A percentile compares a stretch with the other conserved stretches of the same genome.
Evolutionary conservation across 768 basidiomycete species (phyloP).

Genomic region (Multifurca ochricompacta): DNA sequence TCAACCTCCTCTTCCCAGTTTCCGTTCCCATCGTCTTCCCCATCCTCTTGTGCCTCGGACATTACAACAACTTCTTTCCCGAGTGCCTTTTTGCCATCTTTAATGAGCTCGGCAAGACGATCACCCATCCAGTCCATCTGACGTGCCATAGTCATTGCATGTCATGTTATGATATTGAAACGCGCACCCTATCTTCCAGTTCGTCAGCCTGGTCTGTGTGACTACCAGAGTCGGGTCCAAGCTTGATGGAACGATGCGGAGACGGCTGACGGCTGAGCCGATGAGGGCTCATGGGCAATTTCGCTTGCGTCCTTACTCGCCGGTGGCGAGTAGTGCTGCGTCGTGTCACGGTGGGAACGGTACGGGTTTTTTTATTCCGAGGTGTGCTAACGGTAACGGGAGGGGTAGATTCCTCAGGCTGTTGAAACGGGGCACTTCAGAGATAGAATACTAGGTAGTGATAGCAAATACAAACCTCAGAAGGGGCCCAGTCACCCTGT

Average conservation of each 20-base stretch:
- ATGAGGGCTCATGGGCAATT: constrained; percentile 9
- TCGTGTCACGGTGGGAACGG: constrained; percentile 26
- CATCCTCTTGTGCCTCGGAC: constrained; percentile 67
- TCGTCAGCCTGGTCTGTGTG: constrained; percentile 11
- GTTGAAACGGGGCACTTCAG: background rate
- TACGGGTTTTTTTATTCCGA: constrained; percentile 32
- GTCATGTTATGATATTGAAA: background rate
- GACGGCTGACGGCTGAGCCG: constrained; percentile 24
- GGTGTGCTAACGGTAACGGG: constrained; percentile 33
- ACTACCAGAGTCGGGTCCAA: constrained; percentile 38
- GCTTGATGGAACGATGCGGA: constrained; percentile 25
- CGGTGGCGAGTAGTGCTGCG: constrained; percentile 35
- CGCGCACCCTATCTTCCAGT: constrained; percentile 16
- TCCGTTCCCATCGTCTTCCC: constrained; percentile 67
- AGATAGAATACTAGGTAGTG: background rate
- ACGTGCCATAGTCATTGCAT: constrained; percentile 6
- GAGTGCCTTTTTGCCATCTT: constrained; percentile 72
- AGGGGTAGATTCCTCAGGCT: constrained; percentile 8
- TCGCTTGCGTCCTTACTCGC: constrained; percentile 26
- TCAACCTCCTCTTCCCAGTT: constrained; percentile 66
- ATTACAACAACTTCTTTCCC: constrained; percentile 71
- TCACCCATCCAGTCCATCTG: constrained; percentile 83
- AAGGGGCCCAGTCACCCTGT: constrained; percentile 44
- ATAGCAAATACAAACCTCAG: constrained; percentile 1
- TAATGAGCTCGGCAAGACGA: constrained; percentile 59